Evolutionary conservation across 23 red algal species (phyloP), one percentile per base, ranked within the genome.

Genomic region (Gracilaria gracilis): DNA sequence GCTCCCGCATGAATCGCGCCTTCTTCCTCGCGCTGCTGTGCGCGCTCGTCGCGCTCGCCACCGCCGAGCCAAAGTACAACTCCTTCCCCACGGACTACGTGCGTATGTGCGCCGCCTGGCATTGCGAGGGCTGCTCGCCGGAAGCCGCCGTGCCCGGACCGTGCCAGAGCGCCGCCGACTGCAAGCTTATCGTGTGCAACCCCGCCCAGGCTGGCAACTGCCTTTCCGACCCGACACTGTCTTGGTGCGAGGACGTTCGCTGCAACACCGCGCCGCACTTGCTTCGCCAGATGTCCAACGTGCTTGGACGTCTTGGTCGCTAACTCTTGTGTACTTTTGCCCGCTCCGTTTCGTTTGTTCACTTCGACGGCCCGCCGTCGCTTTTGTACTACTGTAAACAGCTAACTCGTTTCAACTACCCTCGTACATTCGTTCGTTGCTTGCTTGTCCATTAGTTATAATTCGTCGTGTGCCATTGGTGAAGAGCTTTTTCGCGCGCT

Each of bases 71-170:
- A 1, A 48, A 29, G 29, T 81, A 81, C 54, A 24, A 48, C 1
- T 21, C 49, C 76, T 81, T 81, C 76, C 54, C 76, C 76, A 81
- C 58, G 76, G 76, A 81, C 47, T 54, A 81, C 47, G 47, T 54
- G 19, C 83, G 83, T 9, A 75, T 87, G 62, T 87, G 83, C 67
- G 83, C 83, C 67, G 50, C 65, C 61, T 74, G 55, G 40, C 83
- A 87, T 20, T 72, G 33, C 3, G 83, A 87, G 62, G 83, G 38
- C 39, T 87, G 83, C 83, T 53, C 65, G 46, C 40, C 61, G 0
- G n/a, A 33, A 17, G 83, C 83, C 55, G 62, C 61, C 38, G 54
- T 36, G 9, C 83, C 83, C 59, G 83, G 83, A 33, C 83, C 83
- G 34, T 87, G 83, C 65, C 61, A 53, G 54, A 36, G 27, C 42